phyloP scores from a whole-genome alignment of 345 rosid species.

The Durio zibethinus region DNA sequence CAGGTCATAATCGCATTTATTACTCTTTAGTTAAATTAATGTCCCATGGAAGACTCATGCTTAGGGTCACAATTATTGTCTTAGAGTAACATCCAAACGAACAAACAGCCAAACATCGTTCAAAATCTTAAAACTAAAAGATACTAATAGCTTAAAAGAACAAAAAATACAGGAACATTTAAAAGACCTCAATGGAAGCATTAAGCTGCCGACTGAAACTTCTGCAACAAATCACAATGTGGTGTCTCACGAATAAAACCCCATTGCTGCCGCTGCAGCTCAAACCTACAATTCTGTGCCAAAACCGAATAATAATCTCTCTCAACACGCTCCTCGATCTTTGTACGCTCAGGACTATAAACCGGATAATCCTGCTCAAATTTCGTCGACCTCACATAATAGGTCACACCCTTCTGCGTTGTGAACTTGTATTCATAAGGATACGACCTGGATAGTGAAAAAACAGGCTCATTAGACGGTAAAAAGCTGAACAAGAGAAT shows the following conservation, averaged over 20 bases:
- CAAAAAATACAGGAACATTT: neutral
- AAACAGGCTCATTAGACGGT: conserved; percentile 74
- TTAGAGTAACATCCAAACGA: neutral
- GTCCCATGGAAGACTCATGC: neutral
- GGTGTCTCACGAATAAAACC: conserved; percentile 85
- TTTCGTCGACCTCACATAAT: conserved; percentile 66
- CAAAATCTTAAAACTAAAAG: neutral
- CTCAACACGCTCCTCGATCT: conserved; percentile 60
- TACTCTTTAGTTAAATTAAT: neutral
- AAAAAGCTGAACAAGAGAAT: conserved; percentile 69
- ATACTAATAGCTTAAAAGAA: neutral
- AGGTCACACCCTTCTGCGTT: conserved; percentile 70
- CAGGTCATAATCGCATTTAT: neutral
- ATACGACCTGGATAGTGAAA: conserved; percentile 58
- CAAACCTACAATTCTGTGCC: conserved; percentile 76
- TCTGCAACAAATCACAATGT: conserved; percentile 65
- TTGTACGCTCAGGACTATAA: conserved; percentile 41
- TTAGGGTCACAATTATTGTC: neutral
- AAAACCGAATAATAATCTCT: conserved; percentile 69
- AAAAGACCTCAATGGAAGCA: conserved; percentile 35
- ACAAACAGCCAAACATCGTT: neutral
- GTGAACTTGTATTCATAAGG: conserved; percentile 77
- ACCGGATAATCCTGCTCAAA: conserved; percentile 77
- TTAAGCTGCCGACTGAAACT: conserved; percentile 52
- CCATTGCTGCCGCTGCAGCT: conserved; percentile 86